Conservation (phyloP, 805 yeast genomes). For the Saturnispora sekii region DNA sequence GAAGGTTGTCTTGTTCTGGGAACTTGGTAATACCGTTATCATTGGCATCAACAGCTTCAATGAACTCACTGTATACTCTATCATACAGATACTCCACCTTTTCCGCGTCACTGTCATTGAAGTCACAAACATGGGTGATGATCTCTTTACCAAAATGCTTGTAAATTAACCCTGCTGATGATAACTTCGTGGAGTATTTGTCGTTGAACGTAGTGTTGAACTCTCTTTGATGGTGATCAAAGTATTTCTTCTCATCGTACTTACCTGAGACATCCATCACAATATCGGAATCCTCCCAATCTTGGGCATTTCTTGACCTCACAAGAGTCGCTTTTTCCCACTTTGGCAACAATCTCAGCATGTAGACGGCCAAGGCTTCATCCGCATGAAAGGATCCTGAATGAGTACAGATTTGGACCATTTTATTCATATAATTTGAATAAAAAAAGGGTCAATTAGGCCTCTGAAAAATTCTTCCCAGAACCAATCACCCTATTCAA, state of each 20-base stretch:
- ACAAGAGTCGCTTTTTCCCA: conserved; percentile 57
- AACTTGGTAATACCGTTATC: conserved; percentile 86
- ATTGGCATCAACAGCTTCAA: conserved; percentile 91
- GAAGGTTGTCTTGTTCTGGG: conserved; percentile 38
- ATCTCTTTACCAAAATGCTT: conserved; percentile 75
- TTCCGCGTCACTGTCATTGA: conserved; percentile 24
- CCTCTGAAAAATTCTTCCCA: no score
- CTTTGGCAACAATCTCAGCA: conserved; percentile 65
- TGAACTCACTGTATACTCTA: conserved; percentile 75
- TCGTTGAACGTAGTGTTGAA: conserved; percentile 65
- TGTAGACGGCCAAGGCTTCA: conserved; percentile 86
- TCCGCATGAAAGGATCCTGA: conserved; percentile 96
- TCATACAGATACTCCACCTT: conserved; percentile 52
- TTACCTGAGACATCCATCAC: conserved; percentile 93
- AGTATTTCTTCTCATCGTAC: conserved; percentile 76
- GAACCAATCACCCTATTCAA: no score
- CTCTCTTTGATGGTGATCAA: conserved; percentile 96
- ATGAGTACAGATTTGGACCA: conserved; percentile 70
- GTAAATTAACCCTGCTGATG: conserved; percentile 90
- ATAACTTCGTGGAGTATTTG: conserved; percentile 62
- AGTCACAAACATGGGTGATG: conserved; percentile 42
- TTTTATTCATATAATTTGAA: not conserved
- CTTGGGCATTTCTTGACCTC: conserved; percentile 75
- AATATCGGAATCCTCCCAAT: conserved; percentile 81
- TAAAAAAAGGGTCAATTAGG: not conserved